Evolutionary conservation across 2,329 filamentous ascomycete species (phyloP).

Genomic region (Daldinia sp.): DNA sequence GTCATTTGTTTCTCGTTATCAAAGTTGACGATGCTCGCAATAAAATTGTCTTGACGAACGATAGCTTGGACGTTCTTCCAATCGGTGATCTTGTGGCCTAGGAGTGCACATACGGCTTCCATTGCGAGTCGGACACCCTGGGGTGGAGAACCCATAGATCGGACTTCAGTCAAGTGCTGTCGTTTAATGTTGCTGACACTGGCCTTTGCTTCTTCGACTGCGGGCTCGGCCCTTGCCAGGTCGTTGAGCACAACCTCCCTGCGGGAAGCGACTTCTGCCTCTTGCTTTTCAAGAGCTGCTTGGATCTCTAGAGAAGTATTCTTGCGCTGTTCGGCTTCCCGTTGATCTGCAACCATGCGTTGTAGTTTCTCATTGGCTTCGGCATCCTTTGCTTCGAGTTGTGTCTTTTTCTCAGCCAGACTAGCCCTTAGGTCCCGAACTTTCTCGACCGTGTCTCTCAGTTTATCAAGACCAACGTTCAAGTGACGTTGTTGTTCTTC

Average conservation of each 20-base stretch:
- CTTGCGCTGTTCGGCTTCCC: slow-evolving; percentile 92
- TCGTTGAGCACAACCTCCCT: slow-evolving; percentile 88
- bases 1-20: slow-evolving; percentile 98
- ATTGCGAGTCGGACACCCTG: slow-evolving; percentile 90
- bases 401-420: slow-evolving; percentile 92
- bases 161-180: slow-evolving; percentile 95
- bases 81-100: slow-evolving; percentile 88
- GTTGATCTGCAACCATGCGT: slow-evolving; percentile 96
- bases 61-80: slow-evolving; percentile 94
- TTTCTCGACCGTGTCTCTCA: slow-evolving; percentile 96
- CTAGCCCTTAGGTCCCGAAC: slow-evolving; percentile 91
- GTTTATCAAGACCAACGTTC: slow-evolving; percentile 97
- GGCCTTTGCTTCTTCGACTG: slow-evolving; percentile 90
- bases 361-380: slow-evolving; percentile 98
- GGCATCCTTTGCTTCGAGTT: slow-evolving; percentile 91
- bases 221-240: slow-evolving; percentile 90
- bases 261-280: slow-evolving; percentile 85
- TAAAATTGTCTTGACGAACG: slow-evolving; percentile 94
- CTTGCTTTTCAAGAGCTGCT: slow-evolving; percentile 86
- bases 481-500: slow-evolving; percentile 99
- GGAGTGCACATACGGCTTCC: slow-evolving; percentile 94
- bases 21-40: slow-evolving; percentile 96
- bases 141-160: slow-evolving; percentile 95
- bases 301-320: slow-evolving; percentile 90
- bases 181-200: slow-evolving; percentile 99